Percentiles rank a stretch among this genome's conserved stretches.
phyloP scores from a whole-genome alignment of 192 early-diverging fungal species.

The Entomortierella parvispora region DNA sequence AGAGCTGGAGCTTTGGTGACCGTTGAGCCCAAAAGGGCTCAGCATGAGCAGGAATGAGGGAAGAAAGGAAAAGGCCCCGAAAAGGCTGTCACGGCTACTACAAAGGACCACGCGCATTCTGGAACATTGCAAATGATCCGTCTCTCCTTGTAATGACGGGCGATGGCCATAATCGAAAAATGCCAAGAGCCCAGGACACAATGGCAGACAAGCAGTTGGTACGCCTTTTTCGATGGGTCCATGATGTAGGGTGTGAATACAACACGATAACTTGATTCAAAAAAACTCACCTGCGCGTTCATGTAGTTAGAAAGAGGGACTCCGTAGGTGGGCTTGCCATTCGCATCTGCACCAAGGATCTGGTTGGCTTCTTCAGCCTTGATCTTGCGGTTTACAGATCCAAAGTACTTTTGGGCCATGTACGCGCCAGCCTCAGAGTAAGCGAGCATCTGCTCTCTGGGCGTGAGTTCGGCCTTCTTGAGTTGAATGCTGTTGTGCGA shows the following conservation, averaged over 20 bases:
- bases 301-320: constrained; percentile 90
- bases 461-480: constrained; percentile 74
- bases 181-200: too few relatives aligned
- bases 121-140: too few relatives aligned
- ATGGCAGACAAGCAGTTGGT: neutral
- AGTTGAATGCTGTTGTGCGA: constrained; percentile 57
- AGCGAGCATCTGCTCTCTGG: constrained; percentile 68
- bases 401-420: constrained; percentile 85
- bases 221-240: neutral
- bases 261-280: too few relatives aligned
- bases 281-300: constrained; percentile 88
- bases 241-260: too few relatives aligned
- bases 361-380: constrained; percentile 46
- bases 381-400: constrained; percentile 42
- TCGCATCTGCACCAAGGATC: constrained; percentile 60
- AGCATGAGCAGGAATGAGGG: too few relatives aligned
- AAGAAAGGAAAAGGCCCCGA: neutral
- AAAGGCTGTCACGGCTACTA: too few relatives aligned
- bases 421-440: constrained; percentile 72
- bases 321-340: constrained; percentile 68
- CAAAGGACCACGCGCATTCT: too few relatives aligned
- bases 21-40: neutral
- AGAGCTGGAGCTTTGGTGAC: neutral
- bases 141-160: too few relatives aligned
- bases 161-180: too few relatives aligned